These are phyloP conservation scores for Sordariomycetes sp. DNA, from an alignment of 2,329 filamentous ascomycete species.

Conservation along the genomic window DNA sequence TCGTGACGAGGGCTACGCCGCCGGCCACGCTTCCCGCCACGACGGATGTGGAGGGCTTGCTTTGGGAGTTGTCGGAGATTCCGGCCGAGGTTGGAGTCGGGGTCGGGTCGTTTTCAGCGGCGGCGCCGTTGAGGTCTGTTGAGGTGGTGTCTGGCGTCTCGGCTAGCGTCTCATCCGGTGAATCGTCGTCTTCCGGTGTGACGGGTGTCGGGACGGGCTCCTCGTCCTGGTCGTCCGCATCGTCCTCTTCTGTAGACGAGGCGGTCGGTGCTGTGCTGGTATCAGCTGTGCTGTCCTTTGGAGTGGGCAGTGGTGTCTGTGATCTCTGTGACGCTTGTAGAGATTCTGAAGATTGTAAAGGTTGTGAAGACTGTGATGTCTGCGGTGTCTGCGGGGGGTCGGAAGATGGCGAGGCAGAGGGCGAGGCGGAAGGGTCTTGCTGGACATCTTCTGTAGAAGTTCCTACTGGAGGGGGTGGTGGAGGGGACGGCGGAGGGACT, in stretches of 20 bases:
- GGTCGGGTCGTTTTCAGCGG: neutral
- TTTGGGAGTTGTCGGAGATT: neutral
- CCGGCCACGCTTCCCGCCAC: constrained; percentile 39
- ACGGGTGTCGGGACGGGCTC: neutral
- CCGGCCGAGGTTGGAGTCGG: neutral
- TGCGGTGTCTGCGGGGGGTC: neutral
- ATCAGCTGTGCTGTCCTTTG: constrained; percentile 21
- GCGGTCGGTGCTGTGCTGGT: constrained; percentile 12
- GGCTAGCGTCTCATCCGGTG: too few species aligned
- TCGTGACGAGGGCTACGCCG: constrained; percentile 27
- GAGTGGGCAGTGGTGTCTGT: neutral
- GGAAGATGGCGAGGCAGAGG: constrained; percentile 1
- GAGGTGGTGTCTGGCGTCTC: constrained; percentile 2
- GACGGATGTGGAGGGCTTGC: constrained; percentile 20
- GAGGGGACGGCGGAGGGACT: neutral
- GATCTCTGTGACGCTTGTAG: neutral
- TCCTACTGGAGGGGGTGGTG: neutral
- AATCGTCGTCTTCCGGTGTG: neutral
- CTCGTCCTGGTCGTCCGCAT: neutral
- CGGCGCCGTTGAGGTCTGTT: neutral
- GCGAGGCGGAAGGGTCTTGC: neutral
- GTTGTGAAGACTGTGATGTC: neutral
- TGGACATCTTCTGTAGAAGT: neutral
- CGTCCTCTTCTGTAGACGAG: neutral
- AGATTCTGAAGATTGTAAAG: neutral